A percentile compares a stretch with the other conserved stretches of the same genome.
Evolutionary conservation across 805 yeast genomes (phyloP).

Genomic region (Sugiyamaella mastotermitis): DNA sequence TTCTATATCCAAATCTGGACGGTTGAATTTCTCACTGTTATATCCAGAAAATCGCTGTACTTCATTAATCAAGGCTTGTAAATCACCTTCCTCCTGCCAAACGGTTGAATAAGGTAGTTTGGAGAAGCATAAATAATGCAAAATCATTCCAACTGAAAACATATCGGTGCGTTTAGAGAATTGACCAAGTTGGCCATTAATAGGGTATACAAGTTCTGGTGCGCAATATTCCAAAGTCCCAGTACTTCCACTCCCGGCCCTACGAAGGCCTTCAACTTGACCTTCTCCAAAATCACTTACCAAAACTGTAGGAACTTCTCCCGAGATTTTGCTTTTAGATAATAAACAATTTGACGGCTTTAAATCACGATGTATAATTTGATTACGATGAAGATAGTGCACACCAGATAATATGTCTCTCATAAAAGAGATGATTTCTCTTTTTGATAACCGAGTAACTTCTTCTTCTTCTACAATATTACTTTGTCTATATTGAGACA

Average conservation of each 20-base stretch:
- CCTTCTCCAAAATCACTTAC: slow-evolving; percentile 92
- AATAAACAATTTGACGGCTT: slow-evolving; percentile 85
- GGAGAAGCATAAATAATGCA: slow-evolving; percentile 68
- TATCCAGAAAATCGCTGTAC: slow-evolving; percentile 32
- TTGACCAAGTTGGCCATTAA: slow-evolving; percentile 38
- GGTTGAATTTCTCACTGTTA: slow-evolving; percentile 3
- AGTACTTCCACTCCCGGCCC: slow-evolving; percentile 73
- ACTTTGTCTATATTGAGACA: neutral
- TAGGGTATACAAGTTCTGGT: slow-evolving; percentile 59
- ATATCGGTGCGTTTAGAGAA: slow-evolving; percentile 72
- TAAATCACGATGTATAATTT: slow-evolving; percentile 80
- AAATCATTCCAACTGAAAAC: slow-evolving; percentile 78
- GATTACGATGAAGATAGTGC: slow-evolving; percentile 60
- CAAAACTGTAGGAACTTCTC: slow-evolving; percentile 38
- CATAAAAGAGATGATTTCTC: slow-evolving; percentile 64
- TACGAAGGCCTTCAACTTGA: slow-evolving; percentile 57
- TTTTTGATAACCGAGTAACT: slow-evolving; percentile 34
- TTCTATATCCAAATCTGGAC: slow-evolving; percentile 27
- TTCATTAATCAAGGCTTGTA: slow-evolving; percentile 31
- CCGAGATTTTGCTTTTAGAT: slow-evolving; percentile 18
- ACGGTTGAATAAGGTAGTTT: slow-evolving; percentile 49
- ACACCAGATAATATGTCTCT: slow-evolving; percentile 67
- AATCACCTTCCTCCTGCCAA: slow-evolving; percentile 24
- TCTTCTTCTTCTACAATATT: slow-evolving; percentile 23
- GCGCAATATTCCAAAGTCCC: slow-evolving; percentile 88